Evolutionary conservation across 2,329 filamentous ascomycete genomes (phyloP).

Genomic region (Beauveria medogensis): DNA sequence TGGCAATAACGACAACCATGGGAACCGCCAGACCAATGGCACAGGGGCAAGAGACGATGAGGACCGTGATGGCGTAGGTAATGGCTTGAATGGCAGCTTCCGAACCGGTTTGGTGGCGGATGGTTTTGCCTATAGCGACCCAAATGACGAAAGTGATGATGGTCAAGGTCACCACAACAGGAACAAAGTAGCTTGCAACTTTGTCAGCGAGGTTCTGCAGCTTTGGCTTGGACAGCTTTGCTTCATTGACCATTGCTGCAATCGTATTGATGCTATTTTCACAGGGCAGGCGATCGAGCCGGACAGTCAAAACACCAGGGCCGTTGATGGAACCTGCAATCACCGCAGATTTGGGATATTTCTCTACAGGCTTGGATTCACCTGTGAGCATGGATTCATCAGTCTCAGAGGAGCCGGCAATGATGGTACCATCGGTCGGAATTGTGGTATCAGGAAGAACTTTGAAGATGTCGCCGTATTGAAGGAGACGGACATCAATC

Average conservation of each 20-base stretch:
- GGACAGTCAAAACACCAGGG: slow-evolving; percentile 49
- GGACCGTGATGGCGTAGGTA: slow-evolving; percentile 63
- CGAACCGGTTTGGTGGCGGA: slow-evolving; percentile 32
- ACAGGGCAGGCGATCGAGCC: slow-evolving; percentile 51
- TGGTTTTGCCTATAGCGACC: slow-evolving; percentile 49
- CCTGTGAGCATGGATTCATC: slow-evolving; percentile 76
- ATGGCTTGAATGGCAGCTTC: slow-evolving; percentile 52
- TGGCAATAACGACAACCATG: slow-evolving; percentile 67
- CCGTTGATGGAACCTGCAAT: slow-evolving; percentile 65
- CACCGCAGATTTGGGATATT: slow-evolving; percentile 43
- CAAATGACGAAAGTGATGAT: slow-evolving; percentile 55
- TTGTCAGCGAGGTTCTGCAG: slow-evolving; percentile 61
- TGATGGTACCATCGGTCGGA: slow-evolving; percentile 62
- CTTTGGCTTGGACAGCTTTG: slow-evolving; percentile 59
- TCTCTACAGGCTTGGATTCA: slow-evolving; percentile 55
- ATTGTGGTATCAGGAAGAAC: slow-evolving; percentile 51
- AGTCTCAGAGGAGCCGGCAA: slow-evolving; percentile 55
- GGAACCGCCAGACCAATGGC: slow-evolving; percentile 68
- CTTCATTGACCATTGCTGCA: slow-evolving; percentile 62
- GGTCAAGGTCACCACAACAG: slow-evolving; percentile 51
- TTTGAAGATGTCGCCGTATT: slow-evolving; percentile 62
- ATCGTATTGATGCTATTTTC: slow-evolving; percentile 68
- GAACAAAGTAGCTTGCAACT: slow-evolving; percentile 63
- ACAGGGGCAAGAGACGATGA: slow-evolving; percentile 72
- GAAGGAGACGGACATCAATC: slow-evolving; percentile 59